Percentiles rank a stretch among this genome's conserved stretches.
Evolutionary conservation across 345 rosid genomes (phyloP).

Genomic region (Dimocarpus longan): DNA sequence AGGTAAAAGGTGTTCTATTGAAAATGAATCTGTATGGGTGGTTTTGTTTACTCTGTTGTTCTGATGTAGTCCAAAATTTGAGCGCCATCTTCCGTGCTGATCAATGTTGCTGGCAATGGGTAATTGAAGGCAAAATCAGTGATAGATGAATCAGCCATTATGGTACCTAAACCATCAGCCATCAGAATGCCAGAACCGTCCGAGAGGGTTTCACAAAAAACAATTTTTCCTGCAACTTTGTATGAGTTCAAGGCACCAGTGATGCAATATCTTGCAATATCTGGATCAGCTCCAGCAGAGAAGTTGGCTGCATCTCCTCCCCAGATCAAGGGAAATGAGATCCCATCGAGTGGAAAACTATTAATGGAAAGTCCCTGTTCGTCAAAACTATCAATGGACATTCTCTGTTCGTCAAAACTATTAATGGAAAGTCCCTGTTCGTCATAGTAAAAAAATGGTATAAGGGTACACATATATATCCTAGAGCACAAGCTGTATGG

Average conservation of each 20-base stretch:
- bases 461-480: neutral
- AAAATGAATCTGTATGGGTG: neutral
- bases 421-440: slow-evolving; percentile 22
- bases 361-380: slow-evolving; percentile 22
- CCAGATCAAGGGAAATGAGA: slow-evolving; percentile 22
- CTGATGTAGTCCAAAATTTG: slow-evolving; percentile 20
- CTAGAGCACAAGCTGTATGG: neutral
- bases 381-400: slow-evolving; percentile 9
- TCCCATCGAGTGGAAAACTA: slow-evolving; percentile 8
- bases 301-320: slow-evolving; percentile 32
- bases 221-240: slow-evolving; percentile 25
- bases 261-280: slow-evolving; percentile 10
- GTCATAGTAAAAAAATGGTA: neutral
- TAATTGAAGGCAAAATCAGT: slow-evolving; percentile 15
- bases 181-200: slow-evolving; percentile 11
- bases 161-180: slow-evolving; percentile 8
- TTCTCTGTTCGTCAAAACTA: slow-evolving; percentile 10
- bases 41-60: slow-evolving; percentile 14
- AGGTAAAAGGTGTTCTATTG: neutral
- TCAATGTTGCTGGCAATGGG: slow-evolving; percentile 19
- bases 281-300: neutral
- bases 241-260: slow-evolving; percentile 12
- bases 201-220: slow-evolving; percentile 15
- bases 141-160: slow-evolving; percentile 14
- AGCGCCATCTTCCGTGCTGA: slow-evolving; percentile 7